Evolutionary conservation across 768 basidiomycete species (phyloP).

Genomic region (Russula foetens): DNA sequence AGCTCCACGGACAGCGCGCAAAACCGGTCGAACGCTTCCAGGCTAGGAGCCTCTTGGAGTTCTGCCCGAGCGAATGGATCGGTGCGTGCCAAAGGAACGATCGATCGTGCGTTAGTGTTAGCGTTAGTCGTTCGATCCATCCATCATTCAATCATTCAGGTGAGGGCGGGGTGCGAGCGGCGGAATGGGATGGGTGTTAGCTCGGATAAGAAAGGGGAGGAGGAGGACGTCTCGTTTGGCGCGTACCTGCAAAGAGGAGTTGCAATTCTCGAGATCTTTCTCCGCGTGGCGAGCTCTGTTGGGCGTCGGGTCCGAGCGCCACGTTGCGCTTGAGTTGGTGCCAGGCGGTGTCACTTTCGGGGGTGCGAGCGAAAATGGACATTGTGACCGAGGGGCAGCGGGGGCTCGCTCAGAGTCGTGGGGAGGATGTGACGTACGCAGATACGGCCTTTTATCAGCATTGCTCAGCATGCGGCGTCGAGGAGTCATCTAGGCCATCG

Average conservation of each 20-base stretch:
- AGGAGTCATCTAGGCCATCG: too few relatives aligned
- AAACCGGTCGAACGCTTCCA: background rate
- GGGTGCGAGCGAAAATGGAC: background rate
- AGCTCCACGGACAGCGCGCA: background rate
- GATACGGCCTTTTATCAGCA: too few relatives aligned
- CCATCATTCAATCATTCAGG: too few relatives aligned
- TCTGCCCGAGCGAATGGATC: background rate
- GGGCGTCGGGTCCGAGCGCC: background rate
- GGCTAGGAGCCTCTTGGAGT: background rate
- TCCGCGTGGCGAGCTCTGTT: background rate
- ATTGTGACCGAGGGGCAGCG: background rate
- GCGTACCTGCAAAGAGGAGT: background rate
- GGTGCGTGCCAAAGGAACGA: too few relatives aligned
- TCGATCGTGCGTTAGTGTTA: too few relatives aligned
- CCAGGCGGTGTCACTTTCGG: constrained; percentile 5
- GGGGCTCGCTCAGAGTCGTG: background rate
- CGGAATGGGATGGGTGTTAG: background rate
- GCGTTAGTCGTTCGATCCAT: too few relatives aligned
- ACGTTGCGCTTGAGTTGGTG: background rate
- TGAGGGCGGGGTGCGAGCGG: too few relatives aligned
- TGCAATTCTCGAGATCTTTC: background rate
- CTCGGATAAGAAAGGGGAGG: background rate
- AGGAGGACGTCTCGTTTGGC: background rate
- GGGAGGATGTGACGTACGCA: background rate
- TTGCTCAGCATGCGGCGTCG: too few relatives aligned